These are phyloP conservation scores for Arbutus unedo DNA, from an alignment of 148 eudicot species.

Conservation along the genomic window DNA sequence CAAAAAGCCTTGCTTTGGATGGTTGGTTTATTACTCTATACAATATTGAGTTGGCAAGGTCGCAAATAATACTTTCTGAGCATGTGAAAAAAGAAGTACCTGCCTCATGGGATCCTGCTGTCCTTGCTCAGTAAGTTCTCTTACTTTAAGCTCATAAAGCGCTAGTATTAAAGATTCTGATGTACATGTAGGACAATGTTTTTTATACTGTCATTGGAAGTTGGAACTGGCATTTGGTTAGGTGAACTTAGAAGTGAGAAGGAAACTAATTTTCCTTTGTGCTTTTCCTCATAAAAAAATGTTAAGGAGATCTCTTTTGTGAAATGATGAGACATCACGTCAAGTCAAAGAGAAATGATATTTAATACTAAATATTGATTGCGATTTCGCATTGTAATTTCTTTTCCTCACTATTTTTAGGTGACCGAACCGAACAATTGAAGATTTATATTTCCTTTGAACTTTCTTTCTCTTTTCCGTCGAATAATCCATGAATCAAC, in stretches of 20 bases:
- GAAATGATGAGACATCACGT: background rate
- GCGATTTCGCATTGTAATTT: background rate
- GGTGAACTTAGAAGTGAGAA: background rate
- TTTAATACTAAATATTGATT: background rate
- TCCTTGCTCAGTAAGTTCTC: slow-evolving; percentile 75
- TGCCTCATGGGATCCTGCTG: slow-evolving; percentile 80
- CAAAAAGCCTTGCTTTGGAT: slow-evolving; percentile 80
- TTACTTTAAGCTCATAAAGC: slow-evolving; percentile 1
- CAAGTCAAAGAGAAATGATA: background rate
- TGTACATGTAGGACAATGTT: background rate
- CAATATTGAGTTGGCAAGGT: slow-evolving; percentile 68
- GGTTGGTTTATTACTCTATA: slow-evolving; percentile 87
- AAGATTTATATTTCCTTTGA: background rate
- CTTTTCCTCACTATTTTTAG: background rate
- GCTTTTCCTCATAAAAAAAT: background rate
- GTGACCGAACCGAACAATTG: background rate
- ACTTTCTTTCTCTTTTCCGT: background rate
- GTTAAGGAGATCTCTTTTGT: background rate
- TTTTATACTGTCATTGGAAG: background rate
- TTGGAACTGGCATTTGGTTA: background rate
- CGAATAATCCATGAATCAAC: background rate
- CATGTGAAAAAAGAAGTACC: slow-evolving; percentile 83
- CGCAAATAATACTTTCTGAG: slow-evolving; percentile 61
- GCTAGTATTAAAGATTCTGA: background rate
- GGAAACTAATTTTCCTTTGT: background rate